phyloP scores from a whole-genome alignment of 2,329 filamentous ascomycete species.

The Xylaria sp. region DNA sequence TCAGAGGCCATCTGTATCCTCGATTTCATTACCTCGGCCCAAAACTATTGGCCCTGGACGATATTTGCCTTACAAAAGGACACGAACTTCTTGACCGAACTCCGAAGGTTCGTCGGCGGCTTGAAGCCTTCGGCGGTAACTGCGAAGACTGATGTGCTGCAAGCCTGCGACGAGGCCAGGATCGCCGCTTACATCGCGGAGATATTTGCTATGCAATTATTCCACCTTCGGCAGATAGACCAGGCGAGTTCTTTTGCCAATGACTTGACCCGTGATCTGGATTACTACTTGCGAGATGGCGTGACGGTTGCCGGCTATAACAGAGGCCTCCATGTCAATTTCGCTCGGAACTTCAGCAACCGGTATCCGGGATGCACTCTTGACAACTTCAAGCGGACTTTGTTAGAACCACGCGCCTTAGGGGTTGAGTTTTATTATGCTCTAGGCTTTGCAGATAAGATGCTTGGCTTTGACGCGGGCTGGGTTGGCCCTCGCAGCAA shows the following conservation, averaged over 20 bases:
- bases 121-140: conserved; percentile 56
- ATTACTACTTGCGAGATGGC: conserved; percentile 79
- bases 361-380: conserved; percentile 75
- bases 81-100: conserved; percentile 69
- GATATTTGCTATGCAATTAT: conserved; percentile 87
- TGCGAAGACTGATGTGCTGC: conserved; percentile 57
- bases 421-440: conserved; percentile 86
- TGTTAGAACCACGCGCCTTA: conserved; percentile 65
- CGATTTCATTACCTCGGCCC: conserved; percentile 83
- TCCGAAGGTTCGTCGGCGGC: conserved; percentile 69
- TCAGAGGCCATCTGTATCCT: conserved; percentile 74
- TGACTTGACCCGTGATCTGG: conserved; percentile 71
- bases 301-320: conserved; percentile 84
- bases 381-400: conserved; percentile 78
- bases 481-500: conserved; percentile 72
- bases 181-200: conserved; percentile 85
- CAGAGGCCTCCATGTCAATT: conserved; percentile 79
- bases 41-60: conserved; percentile 96
- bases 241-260: conserved; percentile 67
- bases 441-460: conserved; percentile 70
- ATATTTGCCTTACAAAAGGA: conserved; percentile 79
- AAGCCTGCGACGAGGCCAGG: conserved; percentile 64
- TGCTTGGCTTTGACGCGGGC: conserved; percentile 75
- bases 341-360: conserved; percentile 80
- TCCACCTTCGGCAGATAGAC: conserved; percentile 78